Evolutionary conservation across 306 rosid species (phyloP), one percentile per base, ranked within the genome.

Genomic region (Sicyos baderoa): DNA sequence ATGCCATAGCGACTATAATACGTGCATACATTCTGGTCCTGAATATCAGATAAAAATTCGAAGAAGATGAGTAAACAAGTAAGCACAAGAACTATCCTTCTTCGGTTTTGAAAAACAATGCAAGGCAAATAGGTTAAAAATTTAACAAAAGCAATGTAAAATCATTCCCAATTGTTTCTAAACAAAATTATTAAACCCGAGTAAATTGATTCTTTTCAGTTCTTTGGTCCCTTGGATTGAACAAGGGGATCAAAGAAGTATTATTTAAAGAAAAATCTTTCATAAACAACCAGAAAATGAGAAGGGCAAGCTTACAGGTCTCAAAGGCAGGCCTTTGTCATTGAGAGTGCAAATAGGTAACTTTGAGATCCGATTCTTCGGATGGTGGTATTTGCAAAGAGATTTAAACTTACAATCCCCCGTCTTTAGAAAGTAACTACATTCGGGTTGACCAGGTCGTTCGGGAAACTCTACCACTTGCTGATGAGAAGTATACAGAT

Each of bases 381-480:
- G 99, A 81, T 90, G 99, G 79, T 94, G 91, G 74, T 86, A 94
- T 79, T 80, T 94, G 90, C 99, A 94, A 66, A 80, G 86, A 65
- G 81, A 84, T 86, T 74, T 90, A 49, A 77, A 94, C 79, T 88
- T 94, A 81, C 99, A 90, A 73, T 85, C 82, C 72, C 99, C 97
- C 2, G 91, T 94, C 89, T 87, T 94, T 57, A 94, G 37, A 86
- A 82, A 94, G 85, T 63, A 90, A 73, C 74, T 86, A 88, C 99
- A 94, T 25, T 82, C 88, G 44, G 99, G 97, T 85, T 86, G 95
- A 37, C 97, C 97, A 37, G 96, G 97, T 75, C 97, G 82, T 75
- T 94, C 97, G 3, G 95, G 99, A 79, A 65, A 88, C 67, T 85
- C 95, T 27, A 81, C 96, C 27, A 72, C 74, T 71, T 76, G 86